A percentile compares a stretch with the other conserved stretches of the same genome.
These are phyloP conservation scores for Yarrowia sp. DNA, from an alignment of 805 yeast genomes.

Conservation along the genomic window DNA sequence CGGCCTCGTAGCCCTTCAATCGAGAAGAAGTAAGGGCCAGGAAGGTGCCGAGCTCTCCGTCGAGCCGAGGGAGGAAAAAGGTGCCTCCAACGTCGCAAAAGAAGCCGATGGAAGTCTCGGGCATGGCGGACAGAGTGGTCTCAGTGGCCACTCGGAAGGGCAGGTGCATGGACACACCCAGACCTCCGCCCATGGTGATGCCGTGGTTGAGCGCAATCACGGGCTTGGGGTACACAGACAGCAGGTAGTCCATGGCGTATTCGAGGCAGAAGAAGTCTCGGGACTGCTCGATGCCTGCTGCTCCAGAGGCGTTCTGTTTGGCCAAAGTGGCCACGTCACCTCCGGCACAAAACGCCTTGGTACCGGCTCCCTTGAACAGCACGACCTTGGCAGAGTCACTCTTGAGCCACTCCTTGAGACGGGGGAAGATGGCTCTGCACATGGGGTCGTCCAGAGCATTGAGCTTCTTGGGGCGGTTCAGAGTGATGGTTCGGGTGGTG, in stretches of 20 bases:
- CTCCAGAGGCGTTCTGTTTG: conserved; percentile 37
- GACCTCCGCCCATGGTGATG: conserved; percentile 97
- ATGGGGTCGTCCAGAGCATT: conserved; percentile 79
- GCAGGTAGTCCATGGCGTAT: conserved; percentile 73
- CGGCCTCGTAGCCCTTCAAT: conserved; percentile 74
- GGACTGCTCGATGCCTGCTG: conserved; percentile 53
- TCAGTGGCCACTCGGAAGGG: conserved; percentile 95
- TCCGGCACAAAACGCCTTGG: conserved; percentile 86
- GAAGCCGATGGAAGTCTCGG: conserved; percentile 95
- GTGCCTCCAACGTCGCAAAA: conserved; percentile 95
- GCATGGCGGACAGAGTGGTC: conserved; percentile 90
- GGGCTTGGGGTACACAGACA: conserved; percentile 85
- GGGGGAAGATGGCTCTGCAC: conserved; percentile 68
- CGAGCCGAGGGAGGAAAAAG: conserved; percentile 79
- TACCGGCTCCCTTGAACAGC: conserved; percentile 60
- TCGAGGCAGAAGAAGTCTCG: conserved; percentile 72
- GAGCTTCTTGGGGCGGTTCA: conserved; percentile 78
- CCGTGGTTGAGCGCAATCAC: conserved; percentile 85
- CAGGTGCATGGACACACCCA: conserved; percentile 84
- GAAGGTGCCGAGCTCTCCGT: conserved; percentile 80
- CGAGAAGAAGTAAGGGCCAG: conserved; percentile 83
- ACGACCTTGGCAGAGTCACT: conserved; percentile 62
- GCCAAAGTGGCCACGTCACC: conserved; percentile 91
- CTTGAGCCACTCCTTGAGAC: conserved; percentile 73
- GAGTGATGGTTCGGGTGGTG: conserved; percentile 66